Percentiles rank a stretch among this genome's conserved stretches.
These are phyloP conservation scores for Termitomyces sp. DNA, from an alignment of 768 basidiomycete species.

Conservation along the genomic window DNA sequence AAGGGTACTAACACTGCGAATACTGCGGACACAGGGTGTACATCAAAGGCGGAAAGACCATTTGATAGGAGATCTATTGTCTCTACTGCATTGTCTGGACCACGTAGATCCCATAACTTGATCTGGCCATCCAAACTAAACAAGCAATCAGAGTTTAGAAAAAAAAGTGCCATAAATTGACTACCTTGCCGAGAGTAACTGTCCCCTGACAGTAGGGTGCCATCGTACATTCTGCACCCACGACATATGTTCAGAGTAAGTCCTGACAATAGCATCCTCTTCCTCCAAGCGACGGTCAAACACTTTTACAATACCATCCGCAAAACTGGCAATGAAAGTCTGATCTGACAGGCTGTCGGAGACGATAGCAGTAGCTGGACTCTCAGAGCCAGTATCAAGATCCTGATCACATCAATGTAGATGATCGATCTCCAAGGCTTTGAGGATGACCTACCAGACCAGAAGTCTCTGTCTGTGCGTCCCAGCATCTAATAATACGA, in stretches of 20 bases:
- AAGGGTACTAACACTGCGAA: constrained; percentile 71
- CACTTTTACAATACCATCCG: constrained; percentile 82
- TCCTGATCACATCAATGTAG: constrained; percentile 46
- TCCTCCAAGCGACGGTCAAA: constrained; percentile 89
- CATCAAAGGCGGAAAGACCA: constrained; percentile 82
- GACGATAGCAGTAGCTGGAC: constrained; percentile 80
- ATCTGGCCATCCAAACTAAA: constrained; percentile 83
- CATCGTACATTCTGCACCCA: constrained; percentile 92
- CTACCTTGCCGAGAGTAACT: constrained; percentile 85
- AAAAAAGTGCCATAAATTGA: not conserved
- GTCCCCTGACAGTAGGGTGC: constrained; percentile 62
- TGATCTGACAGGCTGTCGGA: constrained; percentile 74
- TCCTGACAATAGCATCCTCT: constrained; percentile 76
- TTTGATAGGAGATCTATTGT: constrained; percentile 61
- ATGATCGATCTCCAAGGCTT: not conserved
- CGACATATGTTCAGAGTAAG: constrained; percentile 68
- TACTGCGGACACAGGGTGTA: constrained; percentile 77
- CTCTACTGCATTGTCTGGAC: constrained; percentile 48
- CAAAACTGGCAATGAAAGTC: constrained; percentile 87
- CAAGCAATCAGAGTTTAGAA: not conserved
- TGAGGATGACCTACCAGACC: constrained; percentile 47
- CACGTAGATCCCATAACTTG: constrained; percentile 86
- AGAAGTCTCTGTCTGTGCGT: constrained; percentile 84
- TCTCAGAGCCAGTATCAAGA: constrained; percentile 83
- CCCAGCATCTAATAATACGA: constrained; percentile 87